A percentile compares a stretch with the other conserved stretches of the same genome.
phyloP scores from a whole-genome alignment of 495 filamentous ascomycete species.

The Podospora pseudoanserina region DNA sequence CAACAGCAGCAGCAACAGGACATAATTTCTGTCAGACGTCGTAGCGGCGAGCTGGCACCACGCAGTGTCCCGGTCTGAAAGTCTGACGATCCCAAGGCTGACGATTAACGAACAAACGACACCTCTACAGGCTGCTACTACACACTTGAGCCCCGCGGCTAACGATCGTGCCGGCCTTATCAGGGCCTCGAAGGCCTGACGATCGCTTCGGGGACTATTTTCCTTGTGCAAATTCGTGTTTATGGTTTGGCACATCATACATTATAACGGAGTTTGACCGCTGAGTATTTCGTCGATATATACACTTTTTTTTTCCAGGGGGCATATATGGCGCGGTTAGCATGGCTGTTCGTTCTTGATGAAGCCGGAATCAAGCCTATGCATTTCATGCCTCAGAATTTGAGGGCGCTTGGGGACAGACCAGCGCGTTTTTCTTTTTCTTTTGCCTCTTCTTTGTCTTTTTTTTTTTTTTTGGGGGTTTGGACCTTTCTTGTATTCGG shows the following conservation, averaged over 20 bases:
- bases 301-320: not conserved
- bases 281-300: not conserved
- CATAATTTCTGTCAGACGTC: slow-evolving; percentile 26
- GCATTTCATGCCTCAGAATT: not conserved
- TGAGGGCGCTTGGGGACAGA: not conserved
- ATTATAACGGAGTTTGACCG: not conserved
- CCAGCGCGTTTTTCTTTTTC: not conserved
- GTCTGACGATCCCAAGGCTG: slow-evolving; percentile 4
- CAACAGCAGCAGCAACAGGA: slow-evolving; percentile 30
- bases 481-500: not conserved
- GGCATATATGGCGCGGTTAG: not conserved
- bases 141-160: slow-evolving; percentile 16
- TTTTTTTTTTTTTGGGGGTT: not conserved
- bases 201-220: not conserved
- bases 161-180: not conserved
- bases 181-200: not conserved
- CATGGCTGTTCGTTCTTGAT: not conserved
- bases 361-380: not conserved
- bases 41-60: slow-evolving; percentile 45
- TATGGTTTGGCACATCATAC: not conserved
- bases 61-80: slow-evolving; percentile 41
- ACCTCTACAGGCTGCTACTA: slow-evolving; percentile 18
- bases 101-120: slow-evolving; percentile 22
- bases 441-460: not conserved
- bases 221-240: not conserved